These are phyloP conservation scores for Infundibulicybe gibba DNA, from an alignment of 768 basidiomycete genomes.

Conservation along the genomic window DNA sequence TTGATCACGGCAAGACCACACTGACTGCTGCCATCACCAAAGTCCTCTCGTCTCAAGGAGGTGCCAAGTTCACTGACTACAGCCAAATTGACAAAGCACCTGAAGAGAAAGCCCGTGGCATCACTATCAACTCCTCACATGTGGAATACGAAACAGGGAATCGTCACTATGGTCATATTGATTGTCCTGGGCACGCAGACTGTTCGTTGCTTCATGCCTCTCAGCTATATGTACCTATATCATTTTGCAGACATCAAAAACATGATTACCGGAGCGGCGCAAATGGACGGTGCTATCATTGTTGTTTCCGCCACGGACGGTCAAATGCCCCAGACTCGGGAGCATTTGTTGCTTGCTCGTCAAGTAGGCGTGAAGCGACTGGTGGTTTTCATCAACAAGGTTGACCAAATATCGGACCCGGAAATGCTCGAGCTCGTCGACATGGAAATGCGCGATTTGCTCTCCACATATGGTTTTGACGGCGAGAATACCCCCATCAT, in stretches of 20 bases:
- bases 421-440: slow-evolving; percentile 99
- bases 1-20: slow-evolving; percentile 98
- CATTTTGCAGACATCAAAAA: slow-evolving; percentile 77
- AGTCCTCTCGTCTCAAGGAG: slow-evolving; percentile 75
- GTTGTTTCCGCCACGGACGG: slow-evolving; percentile 98
- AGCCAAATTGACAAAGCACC: slow-evolving; percentile 98
- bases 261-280: slow-evolving; percentile 99
- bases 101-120: slow-evolving; percentile 98
- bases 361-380: slow-evolving; percentile 98
- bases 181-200: slow-evolving; percentile 96
- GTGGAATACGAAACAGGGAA: slow-evolving; percentile 94
- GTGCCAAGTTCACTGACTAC: slow-evolving; percentile 92
- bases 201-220: slow-evolving; percentile 45
- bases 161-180: slow-evolving; percentile 97
- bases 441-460: slow-evolving; percentile 99
- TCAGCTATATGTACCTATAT: slow-evolving; percentile 9
- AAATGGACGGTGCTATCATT: slow-evolving; percentile 95
- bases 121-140: slow-evolving; percentile 98
- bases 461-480: slow-evolving; percentile 90
- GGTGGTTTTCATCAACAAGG: slow-evolving; percentile 99
- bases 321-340: slow-evolving; percentile 99
- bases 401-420: slow-evolving; percentile 92
- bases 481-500: slow-evolving; percentile 98
- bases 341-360: slow-evolving; percentile 95
- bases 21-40: slow-evolving; percentile 96